Percentiles rank a stretch among this genome's conserved stretches.
Conservation (phyloP, 2,329 filamentous ascomycete genomes). For the Sarocladium oryzae region DNA sequence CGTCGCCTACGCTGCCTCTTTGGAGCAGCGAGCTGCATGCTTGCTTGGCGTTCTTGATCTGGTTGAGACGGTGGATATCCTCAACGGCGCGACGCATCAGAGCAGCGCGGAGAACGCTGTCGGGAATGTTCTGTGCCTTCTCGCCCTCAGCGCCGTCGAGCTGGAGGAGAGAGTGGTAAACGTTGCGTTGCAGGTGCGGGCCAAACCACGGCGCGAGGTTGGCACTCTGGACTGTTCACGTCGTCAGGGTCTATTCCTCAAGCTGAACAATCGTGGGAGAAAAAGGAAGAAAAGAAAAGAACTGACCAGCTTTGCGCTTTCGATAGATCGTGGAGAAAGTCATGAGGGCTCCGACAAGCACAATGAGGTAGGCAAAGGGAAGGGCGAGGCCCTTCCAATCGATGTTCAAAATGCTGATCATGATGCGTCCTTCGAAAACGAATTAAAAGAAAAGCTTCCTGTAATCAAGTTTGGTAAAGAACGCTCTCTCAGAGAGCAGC, state of each 20-base stretch:
- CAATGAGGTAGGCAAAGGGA: slow-evolving; percentile 81
- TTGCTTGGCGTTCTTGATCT: slow-evolving; percentile 82
- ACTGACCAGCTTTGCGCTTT: slow-evolving; percentile 78
- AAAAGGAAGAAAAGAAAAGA: too few species aligned
- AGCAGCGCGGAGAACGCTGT: slow-evolving; percentile 80
- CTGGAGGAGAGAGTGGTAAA: slow-evolving; percentile 90
- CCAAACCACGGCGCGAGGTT: slow-evolving; percentile 93
- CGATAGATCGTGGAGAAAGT: slow-evolving; percentile 92
- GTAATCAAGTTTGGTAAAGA: not conserved
- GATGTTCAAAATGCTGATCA: slow-evolving; percentile 37
- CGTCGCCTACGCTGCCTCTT: slow-evolving; percentile 88
- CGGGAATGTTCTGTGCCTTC: slow-evolving; percentile 66
- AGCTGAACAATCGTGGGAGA: too few species aligned
- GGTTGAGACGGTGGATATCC: slow-evolving; percentile 86
- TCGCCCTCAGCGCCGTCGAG: slow-evolving; percentile 46
- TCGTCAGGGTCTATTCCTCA: not conserved
- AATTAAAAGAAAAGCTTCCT: slow-evolving; percentile 1
- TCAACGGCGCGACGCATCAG: slow-evolving; percentile 84
- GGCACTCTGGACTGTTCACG: slow-evolving; percentile 59
- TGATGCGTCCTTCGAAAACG: slow-evolving; percentile 21
- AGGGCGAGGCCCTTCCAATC: slow-evolving; percentile 83
- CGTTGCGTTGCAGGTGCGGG: slow-evolving; percentile 81
- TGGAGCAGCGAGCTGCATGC: slow-evolving; percentile 78
- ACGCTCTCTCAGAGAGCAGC: not conserved
- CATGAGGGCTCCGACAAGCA: slow-evolving; percentile 80